Base-by-base conservation (phyloP, 257 asterid genomes). In the Solanum sejunctum region DNA sequence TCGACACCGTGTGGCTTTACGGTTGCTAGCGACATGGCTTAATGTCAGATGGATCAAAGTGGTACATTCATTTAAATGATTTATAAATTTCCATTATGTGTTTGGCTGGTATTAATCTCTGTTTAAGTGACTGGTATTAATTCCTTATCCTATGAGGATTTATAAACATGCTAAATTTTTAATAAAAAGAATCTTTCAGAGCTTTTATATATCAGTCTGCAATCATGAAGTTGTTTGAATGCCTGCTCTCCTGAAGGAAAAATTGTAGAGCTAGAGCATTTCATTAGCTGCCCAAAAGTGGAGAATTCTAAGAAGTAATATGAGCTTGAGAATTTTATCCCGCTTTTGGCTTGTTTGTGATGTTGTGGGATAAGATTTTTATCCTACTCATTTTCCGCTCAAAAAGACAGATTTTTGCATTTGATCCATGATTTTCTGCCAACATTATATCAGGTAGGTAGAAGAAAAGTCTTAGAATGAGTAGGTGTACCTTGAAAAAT, bases 21-120 rank as follows among this genome's bases (percentile, higher is more conserved):
- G 99, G 89, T 87, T 95, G 89, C 90, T 95, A 18, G 90, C 97
- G 20, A 90, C 98, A 84, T 95, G 99, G 99, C 89, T 95, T 84
- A 91, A 93, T 86, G 86, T 95, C 77, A 91, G 94, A 90, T 95
- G 99, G 97, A 88, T 91, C 84, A 92, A 93, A 91, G 64, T 91
- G 99, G 98, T 95, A 91, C 43, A 55, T 61, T 84, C 81, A 18
- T 85, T 45, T 47, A 51, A 49, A 52, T 28, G 49, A 78, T 52
- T 26, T 28, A 78, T 54, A 1, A 52, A 52, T 52, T 28, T 52
- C 49, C 49, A 77, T 5, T 52, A 28, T 78, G 83, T 78, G 66
- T 12, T 28, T 28, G 15, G 28, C 3, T 32, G 36, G 36, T 32
- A 32, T 32, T 32, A 32, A 28, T 0, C 28, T 78, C 49, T 52